Percentiles rank a stretch among this genome's conserved stretches.
Evolutionary conservation across 345 rosid species (phyloP).

Genomic region (Citrus sp.): DNA sequence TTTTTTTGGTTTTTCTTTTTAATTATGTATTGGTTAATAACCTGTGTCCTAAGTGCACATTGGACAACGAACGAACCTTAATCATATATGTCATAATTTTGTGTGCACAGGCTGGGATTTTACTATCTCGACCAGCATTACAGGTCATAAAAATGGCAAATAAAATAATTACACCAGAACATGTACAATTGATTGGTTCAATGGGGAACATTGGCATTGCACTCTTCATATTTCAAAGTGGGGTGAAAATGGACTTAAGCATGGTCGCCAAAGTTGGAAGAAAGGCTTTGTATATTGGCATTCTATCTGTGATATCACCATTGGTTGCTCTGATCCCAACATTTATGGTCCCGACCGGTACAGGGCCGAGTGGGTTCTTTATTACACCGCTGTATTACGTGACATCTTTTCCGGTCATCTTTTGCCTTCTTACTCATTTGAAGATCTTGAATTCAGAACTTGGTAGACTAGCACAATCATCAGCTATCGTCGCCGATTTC

Average conservation of each 20-base stretch:
- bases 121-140: not conserved
- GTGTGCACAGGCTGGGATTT: not conserved
- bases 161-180: not conserved
- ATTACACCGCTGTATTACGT: not conserved
- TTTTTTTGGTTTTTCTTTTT: not conserved
- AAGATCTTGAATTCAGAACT: conserved; percentile 24
- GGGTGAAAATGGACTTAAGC: conserved; percentile 24
- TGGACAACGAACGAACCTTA: not conserved
- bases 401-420: conserved; percentile 20
- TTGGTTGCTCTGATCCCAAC: not conserved
- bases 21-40: no score
- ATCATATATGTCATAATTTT: not conserved
- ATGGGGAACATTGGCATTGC: conserved; percentile 11
- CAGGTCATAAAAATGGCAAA: not conserved
- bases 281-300: conserved; percentile 10
- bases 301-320: not conserved
- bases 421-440: conserved; percentile 12
- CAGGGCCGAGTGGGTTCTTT: not conserved
- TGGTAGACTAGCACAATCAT: conserved; percentile 17
- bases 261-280: conserved; percentile 10
- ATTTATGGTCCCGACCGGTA: no score
- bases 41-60: no score
- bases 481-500: conserved; percentile 9
- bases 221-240: conserved; percentile 21
- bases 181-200: conserved; percentile 5